phyloP scores from a whole-genome alignment of 139 green algal genomes.

The Chlamydomonas schloesseri region DNA sequence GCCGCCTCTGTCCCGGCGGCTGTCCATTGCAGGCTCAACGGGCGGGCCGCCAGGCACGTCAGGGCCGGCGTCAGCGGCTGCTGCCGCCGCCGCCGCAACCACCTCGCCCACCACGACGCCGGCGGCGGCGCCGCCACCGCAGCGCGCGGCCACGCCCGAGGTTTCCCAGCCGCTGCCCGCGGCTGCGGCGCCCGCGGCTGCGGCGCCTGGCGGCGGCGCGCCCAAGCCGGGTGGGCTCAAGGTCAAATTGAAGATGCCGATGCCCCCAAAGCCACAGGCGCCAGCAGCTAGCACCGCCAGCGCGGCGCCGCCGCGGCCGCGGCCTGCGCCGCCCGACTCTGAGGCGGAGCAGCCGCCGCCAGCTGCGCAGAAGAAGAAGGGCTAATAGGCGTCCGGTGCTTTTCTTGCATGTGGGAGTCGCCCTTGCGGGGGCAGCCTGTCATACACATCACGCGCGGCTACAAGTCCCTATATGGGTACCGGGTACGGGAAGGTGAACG shows the following conservation, averaged over 20 bases:
- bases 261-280: neutral
- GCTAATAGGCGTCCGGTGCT: no score
- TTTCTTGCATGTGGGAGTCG: no score
- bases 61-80: neutral
- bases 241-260: neutral
- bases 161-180: neutral
- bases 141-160: no score
- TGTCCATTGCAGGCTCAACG: constrained; percentile 14
- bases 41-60: neutral
- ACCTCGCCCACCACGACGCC: neutral
- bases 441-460: no score
- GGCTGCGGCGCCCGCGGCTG: no score
- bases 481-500: no score
- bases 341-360: neutral
- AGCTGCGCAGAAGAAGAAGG: neutral
- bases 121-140: neutral
- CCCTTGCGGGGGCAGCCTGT: no score
- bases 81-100: neutral
- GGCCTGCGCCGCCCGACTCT: neutral
- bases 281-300: constrained; percentile 10
- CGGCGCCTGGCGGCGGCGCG: neutral
- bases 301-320: constrained; percentile 1
- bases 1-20: neutral
- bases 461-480: no score
- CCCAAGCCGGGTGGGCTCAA: neutral